Base-by-base conservation (phyloP, 805 yeast genomes). In the Metschnikowia colocasiae region DNA sequence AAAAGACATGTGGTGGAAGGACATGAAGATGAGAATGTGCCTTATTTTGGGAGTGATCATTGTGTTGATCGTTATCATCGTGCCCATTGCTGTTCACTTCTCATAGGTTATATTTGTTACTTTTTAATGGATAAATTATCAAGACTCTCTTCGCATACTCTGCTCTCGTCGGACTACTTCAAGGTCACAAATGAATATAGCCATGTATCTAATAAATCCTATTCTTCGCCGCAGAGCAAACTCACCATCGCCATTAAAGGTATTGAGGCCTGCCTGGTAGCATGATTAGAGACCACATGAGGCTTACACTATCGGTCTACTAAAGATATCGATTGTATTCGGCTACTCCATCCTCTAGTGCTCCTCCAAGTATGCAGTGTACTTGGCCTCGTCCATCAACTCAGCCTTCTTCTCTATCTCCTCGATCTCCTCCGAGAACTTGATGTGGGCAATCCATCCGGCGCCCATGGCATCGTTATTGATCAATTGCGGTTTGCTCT, bases 1-100 rank as follows among this genome's bases (percentile, higher is more conserved):
- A 71, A 92, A 91, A 69, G 95, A 91, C 64, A 92, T 92, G 97
- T 92, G 98, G 98, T 87, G 95, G 87, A 92, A 94, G 69, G 96
- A 92, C 67, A 79, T 94, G 81, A 94, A 94, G 75, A 86, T 94
- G 92, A 85, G 95, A 68, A 73, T 91, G 75, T 92, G 98, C 69
- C 71, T 87, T 48, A 84, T 91, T 50, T 81, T 85, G 40, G 86
- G 85, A 25, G 83, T 84, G 22, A 71, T 94, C 45, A 82, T 92
- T 61, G 81, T 91, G 45, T 70, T 92, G 57, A 70, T 92, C 48
- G 86, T 92, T 46, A 95, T 92, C 47, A 87, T 91, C 56, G 97
- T 92, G 34, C 98, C 98, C 26, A 82, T 94, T 52, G 97, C 87
- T 29, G 89, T 92, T 48, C 96, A 91, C 64, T 91, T 90, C 67